phyloP scores from a whole-genome alignment of 495 filamentous ascomycete genomes.

The Podospora didyma region DNA sequence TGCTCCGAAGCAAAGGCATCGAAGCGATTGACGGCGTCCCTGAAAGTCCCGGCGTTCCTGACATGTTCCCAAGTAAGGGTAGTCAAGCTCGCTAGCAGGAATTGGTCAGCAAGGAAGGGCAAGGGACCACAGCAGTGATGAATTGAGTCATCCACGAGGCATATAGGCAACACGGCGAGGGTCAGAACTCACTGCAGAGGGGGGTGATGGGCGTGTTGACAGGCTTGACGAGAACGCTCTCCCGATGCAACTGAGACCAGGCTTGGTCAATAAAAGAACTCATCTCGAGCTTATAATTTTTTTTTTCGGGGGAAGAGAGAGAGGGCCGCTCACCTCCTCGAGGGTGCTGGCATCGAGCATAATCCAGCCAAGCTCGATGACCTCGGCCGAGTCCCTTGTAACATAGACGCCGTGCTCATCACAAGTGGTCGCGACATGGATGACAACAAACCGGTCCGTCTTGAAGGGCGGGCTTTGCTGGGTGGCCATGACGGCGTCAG shows the following conservation, averaged over 20 bases:
- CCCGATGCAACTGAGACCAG: constrained; percentile 71
- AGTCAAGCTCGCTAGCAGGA: constrained; percentile 77
- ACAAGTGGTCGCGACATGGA: constrained; percentile 97
- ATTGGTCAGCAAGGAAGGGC: constrained; percentile 18
- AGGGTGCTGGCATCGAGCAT: constrained; percentile 84
- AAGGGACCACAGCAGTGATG: neutral
- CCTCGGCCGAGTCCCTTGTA: constrained; percentile 97
- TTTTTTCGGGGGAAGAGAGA: constrained; percentile 2
- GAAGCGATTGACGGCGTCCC: constrained; percentile 92
- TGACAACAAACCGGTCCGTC: constrained; percentile 93
- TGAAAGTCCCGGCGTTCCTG: constrained; percentile 90
- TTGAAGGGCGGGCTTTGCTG: constrained; percentile 49
- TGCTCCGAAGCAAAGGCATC: constrained; percentile 89
- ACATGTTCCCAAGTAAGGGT: constrained; percentile 99
- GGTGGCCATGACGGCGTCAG: constrained; percentile 35
- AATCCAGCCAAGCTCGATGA: constrained; percentile 98
- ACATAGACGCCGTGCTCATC: constrained; percentile 99
- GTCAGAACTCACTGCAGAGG: constrained; percentile 81
- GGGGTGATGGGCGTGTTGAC: constrained; percentile 98
- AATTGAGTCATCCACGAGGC: constrained; percentile 13
- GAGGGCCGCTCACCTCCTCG: constrained; percentile 67
- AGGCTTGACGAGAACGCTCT: constrained; percentile 95
- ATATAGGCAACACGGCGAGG: neutral
- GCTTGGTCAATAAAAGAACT: neutral
- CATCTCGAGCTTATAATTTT: neutral